Base-by-base conservation (phyloP, 2,329 filamentous ascomycete genomes). In the Ophiosphaerella herpotricha region DNA sequence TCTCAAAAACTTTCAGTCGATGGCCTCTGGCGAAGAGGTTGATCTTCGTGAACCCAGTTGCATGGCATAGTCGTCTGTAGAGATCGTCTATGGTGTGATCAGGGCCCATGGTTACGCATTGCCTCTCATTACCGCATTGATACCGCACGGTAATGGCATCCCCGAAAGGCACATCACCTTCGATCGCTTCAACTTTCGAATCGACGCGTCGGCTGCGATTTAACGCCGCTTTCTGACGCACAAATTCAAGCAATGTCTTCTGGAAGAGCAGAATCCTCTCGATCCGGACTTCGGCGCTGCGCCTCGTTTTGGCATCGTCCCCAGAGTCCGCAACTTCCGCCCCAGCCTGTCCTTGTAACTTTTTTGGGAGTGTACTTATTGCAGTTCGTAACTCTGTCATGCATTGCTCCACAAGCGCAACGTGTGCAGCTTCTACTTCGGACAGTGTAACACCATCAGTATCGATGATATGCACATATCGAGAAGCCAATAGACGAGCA, bases 21-120 rank as follows among this genome's bases (percentile, higher is more conserved):
- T 81, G 80, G 1, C 90, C 90, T 13, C 82, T 81, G 56, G 85
- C 86, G 67, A 91, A 93, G 1, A 90, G 77, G 3, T 84, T 85
- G 61, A 91, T 89, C 61, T 88, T 90, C 5, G 85, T 82, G 65
- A 92, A 94, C 0, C 89, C 88, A 0, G 89, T 93, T 13, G 82
- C 82, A 52, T 85, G 80, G 29, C 82, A 80, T 35, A 96, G 73
- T 49, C 81, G 85, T 14, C 85, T 84, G 26, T 89, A 78, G 5
- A 96, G 76, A 36, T 89, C 86, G 1, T 83, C 81, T 6, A 84
- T 82, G 0, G 88, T 94, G 49, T 92, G 90, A 23, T 83, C 79
- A 38, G 82, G 81, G 1, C 89, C 89, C 58, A 94, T 86, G 24
- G 77, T 77, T 26, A 94, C 73, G 1, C 79, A 76, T 60, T 81